Evolutionary conservation across 2,329 filamentous ascomycete species (phyloP), one percentile per base, ranked within the genome.

Genomic region (Alternaria sp.): DNA sequence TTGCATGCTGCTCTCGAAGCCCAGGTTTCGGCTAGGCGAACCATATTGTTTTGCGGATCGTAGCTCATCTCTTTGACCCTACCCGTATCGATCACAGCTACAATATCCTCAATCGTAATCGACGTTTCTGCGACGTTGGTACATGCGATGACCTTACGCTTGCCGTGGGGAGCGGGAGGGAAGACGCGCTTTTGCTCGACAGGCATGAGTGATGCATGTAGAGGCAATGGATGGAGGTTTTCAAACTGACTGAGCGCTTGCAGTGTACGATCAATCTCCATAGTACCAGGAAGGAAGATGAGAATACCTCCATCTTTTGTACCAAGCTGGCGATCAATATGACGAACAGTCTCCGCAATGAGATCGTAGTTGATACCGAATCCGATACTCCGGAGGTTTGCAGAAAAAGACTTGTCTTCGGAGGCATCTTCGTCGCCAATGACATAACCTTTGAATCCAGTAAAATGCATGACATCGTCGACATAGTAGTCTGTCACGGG

Each of bases 101-200:
- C 91, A 52, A 99, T 91, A 73, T 99, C 95, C 73, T 97, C 93
- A 60, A 99, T 99, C 0, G 95, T 99, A 75, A 99, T 98, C 2
- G 95, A 98, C 0, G 95, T 99, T 77, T 99, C 95, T 2, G 95
- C 95, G 2, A 99, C 94, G 71, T 99, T 99, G 42, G 95, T 99
- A 1, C 95, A 92, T 6, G 94, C 91, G 33, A 99, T 91, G 11
- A 99, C 87, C 78, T 99, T 99, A 34, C 95, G 86, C 78, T 92
- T 93, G 0, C 93, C 93, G 3, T 80, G 76, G 0, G 94, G 93
- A 4, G 95, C 81, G 13, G 84, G 83, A 28, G 86, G 84, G 74
- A 99, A 99, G 0, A 99, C 95, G 24, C 88, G 86, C 60, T 91
- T 90, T 77, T 99, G 95, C 69, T 98, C 94, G 2, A 85, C 85